A percentile compares a stretch with the other conserved stretches of the same genome.
phyloP scores from a whole-genome alignment of 2,329 filamentous ascomycete genomes.

The Polychaeton citri region DNA sequence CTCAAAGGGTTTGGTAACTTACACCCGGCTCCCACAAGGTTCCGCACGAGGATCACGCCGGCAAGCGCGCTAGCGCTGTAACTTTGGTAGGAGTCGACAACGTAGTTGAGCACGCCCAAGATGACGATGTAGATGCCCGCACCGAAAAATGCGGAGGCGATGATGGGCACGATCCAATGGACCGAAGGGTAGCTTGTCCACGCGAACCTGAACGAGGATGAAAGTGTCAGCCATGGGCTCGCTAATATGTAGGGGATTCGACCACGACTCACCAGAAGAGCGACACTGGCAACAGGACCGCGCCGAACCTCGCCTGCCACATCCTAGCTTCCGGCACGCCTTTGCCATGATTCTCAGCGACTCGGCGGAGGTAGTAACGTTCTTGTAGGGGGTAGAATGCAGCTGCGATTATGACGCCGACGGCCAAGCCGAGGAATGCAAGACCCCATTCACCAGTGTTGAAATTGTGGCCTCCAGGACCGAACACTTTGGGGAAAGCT shows the following conservation, averaged over 20 bases:
- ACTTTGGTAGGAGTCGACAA: constrained; percentile 44
- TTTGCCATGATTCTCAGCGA: constrained; percentile 35
- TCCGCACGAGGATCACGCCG: background rate
- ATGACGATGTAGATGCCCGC: constrained; percentile 54
- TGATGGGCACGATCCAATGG: constrained; percentile 42
- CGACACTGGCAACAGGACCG: constrained; percentile 47
- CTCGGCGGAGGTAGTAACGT: constrained; percentile 37
- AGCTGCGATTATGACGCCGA: constrained; percentile 51
- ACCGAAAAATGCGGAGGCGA: constrained; percentile 40
- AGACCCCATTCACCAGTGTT: constrained; percentile 47
- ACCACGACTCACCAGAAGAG: constrained; percentile 46
- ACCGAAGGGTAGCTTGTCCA: constrained; percentile 49
- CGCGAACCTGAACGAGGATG: constrained; percentile 43
- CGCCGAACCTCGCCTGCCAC: constrained; percentile 48
- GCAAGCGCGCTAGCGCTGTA: background rate
- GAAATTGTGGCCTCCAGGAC: constrained; percentile 23
- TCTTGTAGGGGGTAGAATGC: constrained; percentile 41
- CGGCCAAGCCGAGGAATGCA: constrained; percentile 54
- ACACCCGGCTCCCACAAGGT: constrained; percentile 31
- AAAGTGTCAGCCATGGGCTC: no score
- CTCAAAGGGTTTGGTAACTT: constrained; percentile 65
- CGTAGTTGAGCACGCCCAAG: constrained; percentile 51
- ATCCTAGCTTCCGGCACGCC: constrained; percentile 56
- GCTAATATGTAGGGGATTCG: no score
- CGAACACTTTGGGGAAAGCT: constrained; percentile 47